phyloP scores from a whole-genome alignment of 495 filamentous ascomycete genomes.

The Aspergillus asperescens region DNA sequence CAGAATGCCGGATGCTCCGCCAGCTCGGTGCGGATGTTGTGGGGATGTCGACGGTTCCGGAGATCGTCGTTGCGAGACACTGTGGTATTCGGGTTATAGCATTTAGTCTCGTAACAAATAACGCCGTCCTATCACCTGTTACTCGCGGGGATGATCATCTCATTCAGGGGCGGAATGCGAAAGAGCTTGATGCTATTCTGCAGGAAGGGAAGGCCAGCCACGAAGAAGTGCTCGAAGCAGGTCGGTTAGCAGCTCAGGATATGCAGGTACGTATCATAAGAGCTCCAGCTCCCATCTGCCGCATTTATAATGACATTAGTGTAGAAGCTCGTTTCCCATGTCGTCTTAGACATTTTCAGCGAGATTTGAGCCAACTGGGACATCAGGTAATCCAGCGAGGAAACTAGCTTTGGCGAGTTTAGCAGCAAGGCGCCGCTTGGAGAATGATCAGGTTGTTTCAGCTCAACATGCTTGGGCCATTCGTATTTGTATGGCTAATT shows the following conservation, averaged over 20 bases:
- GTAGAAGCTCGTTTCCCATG: constrained; percentile 38
- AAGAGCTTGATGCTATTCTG: constrained; percentile 52
- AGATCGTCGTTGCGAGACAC: constrained; percentile 70
- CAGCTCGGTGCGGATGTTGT: constrained; percentile 65
- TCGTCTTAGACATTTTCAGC: constrained; percentile 19
- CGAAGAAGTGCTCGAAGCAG: constrained; percentile 65
- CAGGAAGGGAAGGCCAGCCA: constrained; percentile 65
- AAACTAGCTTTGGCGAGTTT: neutral
- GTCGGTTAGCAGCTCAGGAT: constrained; percentile 55
- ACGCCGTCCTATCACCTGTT: constrained; percentile 57
- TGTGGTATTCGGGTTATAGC: constrained; percentile 64
- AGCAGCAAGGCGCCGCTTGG: too few relatives aligned
- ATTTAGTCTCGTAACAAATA: constrained; percentile 74
- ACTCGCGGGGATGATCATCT: constrained; percentile 55
- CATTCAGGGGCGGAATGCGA: constrained; percentile 35
- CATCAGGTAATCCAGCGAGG: neutral
- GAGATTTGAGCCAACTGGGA: neutral
- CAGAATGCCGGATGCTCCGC: constrained; percentile 69
- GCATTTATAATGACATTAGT: constrained; percentile 20
- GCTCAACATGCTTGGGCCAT: too few relatives aligned
- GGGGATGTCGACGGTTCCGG: constrained; percentile 75
- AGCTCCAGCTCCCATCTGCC: neutral
- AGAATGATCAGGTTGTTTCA: too few relatives aligned
- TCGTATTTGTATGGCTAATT: too few relatives aligned
- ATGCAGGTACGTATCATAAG: constrained; percentile 52